Conservation (phyloP, 768 basidiomycete species). For the Candolleomyces efflorescens region DNA sequence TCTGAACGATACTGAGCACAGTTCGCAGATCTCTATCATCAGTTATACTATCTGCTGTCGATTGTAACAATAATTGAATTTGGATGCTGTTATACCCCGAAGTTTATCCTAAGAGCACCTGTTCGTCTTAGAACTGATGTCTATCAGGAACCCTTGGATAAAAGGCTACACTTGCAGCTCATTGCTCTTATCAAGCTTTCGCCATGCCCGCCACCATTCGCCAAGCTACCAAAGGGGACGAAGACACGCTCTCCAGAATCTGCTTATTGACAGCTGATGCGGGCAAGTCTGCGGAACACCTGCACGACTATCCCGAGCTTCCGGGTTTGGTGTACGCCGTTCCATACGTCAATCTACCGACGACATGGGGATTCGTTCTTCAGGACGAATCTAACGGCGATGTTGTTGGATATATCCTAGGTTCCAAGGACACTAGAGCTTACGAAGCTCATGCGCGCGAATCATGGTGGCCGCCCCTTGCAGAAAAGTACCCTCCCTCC, state of each 20-base stretch:
- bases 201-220: slow-evolving; percentile 50
- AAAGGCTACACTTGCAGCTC: neutral
- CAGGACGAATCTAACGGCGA: slow-evolving; percentile 43
- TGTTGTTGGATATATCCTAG: slow-evolving; percentile 71
- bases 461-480: slow-evolving; percentile 66
- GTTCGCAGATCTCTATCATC: too few relatives aligned
- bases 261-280: slow-evolving; percentile 74
- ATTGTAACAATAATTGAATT: too few relatives aligned
- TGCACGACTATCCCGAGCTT: slow-evolving; percentile 60
- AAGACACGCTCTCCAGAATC: slow-evolving; percentile 56
- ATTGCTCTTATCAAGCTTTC: neutral
- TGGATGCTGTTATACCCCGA: neutral
- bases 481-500: slow-evolving; percentile 46
- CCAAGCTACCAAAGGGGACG: slow-evolving; percentile 49
- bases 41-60: too few relatives aligned
- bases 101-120: neutral
- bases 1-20: too few relatives aligned
- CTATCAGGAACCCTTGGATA: too few relatives aligned
- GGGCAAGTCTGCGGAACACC: slow-evolving; percentile 57
- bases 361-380: slow-evolving; percentile 72
- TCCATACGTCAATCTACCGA: slow-evolving; percentile 68
- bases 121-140: too few relatives aligned
- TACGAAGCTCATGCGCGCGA: slow-evolving; percentile 53
- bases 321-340: slow-evolving; percentile 71
- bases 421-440: slow-evolving; percentile 60